phyloP scores from a whole-genome alignment of 129 eudicot genomes.

The sunflower (Helianthus annuus) region HanXRQr2.0-SUNRISE NC_035446.2:58380527-58381026 shows the following conservation, averaged over 20 bases:
- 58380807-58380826: no score
- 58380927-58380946: slow-evolving; percentile 84
- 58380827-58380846: slow-evolving; percentile 3
- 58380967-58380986: slow-evolving; percentile 99
- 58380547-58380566: slow-evolving; percentile 76
- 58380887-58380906: slow-evolving; percentile 73
- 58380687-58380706: no score
- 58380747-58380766: no score
- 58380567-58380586: slow-evolving; percentile 6
- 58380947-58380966: slow-evolving; percentile 98
- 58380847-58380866: slow-evolving; percentile 1
- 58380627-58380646: no score
- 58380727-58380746: no score
- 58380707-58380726: no score
- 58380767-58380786: no score
- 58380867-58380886: slow-evolving; percentile 7
- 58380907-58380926: slow-evolving; percentile 99
- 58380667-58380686: no score
- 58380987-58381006: slow-evolving; percentile 80
- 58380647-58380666: no score
- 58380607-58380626: no score
- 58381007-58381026: slow-evolving; percentile 2
- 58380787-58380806: no score
- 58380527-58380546: slow-evolving; percentile 63
- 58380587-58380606: background rate